phyloP scores from a whole-genome alignment of 2,329 filamentous ascomycete genomes.

The Aspergillus melleus region DNA sequence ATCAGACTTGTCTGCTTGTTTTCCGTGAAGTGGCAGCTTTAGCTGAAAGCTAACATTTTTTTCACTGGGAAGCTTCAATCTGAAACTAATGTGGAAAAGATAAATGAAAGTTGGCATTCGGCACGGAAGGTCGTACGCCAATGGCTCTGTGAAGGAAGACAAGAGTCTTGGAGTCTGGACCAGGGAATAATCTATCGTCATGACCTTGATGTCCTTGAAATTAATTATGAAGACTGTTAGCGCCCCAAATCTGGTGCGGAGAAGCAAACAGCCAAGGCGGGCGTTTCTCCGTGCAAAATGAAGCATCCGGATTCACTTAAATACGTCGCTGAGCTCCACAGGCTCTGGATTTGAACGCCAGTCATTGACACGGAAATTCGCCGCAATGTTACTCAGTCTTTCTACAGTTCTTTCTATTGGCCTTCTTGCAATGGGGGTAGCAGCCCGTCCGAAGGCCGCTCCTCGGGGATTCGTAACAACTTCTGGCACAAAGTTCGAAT shows the following conservation, averaged over 20 bases:
- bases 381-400: neutral
- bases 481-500: constrained; percentile 13
- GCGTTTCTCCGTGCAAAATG: neutral
- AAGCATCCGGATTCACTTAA: neutral
- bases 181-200: too few relatives aligned
- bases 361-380: too few relatives aligned
- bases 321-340: neutral
- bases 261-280: constrained; percentile 1
- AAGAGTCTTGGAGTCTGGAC: too few relatives aligned
- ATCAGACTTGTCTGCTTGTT: constrained; percentile 58
- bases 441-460: neutral
- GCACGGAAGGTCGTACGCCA: too few relatives aligned
- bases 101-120: too few relatives aligned
- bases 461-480: constrained; percentile 14
- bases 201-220: too few relatives aligned
- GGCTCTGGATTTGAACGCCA: neutral
- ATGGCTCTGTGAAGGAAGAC: too few relatives aligned
- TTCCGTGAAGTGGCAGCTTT: constrained; percentile 14
- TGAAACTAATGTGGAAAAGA: too few relatives aligned
- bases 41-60: too few relatives aligned
- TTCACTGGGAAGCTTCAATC: too few relatives aligned
- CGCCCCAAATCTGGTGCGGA: neutral
- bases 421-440: neutral
- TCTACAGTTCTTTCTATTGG: neutral
- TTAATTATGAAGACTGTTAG: too few relatives aligned